A percentile compares a stretch with the other conserved stretches of the same genome.
Evolutionary conservation across 441 rosid species (phyloP).

Genomic region (Populus tomentosa): DNA sequence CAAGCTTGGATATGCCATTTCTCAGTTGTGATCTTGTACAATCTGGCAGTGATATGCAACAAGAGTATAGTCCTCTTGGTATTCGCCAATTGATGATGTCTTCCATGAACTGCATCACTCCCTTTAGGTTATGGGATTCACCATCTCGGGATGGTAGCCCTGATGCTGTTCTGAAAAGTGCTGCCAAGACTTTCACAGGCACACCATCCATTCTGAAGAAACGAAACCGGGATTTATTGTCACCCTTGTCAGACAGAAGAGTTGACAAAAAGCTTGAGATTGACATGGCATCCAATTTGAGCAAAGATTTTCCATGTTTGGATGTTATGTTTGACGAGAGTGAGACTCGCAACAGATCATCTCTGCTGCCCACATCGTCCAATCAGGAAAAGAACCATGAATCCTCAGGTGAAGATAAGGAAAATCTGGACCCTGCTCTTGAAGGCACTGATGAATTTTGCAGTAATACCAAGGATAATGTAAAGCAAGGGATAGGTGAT

Average conservation of each 20-base stretch:
- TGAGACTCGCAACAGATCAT: conserved; percentile 26
- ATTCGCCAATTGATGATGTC: conserved; percentile 95
- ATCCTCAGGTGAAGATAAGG: conserved; percentile 44
- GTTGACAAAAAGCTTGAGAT: conserved; percentile 67
- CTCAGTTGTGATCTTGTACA: conserved; percentile 94
- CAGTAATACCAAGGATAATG: conserved; percentile 23
- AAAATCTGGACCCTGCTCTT: conserved; percentile 40
- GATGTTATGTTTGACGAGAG: conserved; percentile 66
- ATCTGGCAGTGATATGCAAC: conserved; percentile 70
- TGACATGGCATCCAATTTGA: conserved; percentile 54
- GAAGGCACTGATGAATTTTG: conserved; percentile 26
- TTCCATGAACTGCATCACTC: conserved; percentile 80
- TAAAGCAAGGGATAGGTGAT: conserved; percentile 24
- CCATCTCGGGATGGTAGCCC: conserved; percentile 70
- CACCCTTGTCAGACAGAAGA: conserved; percentile 89
- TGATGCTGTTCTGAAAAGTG: conserved; percentile 70
- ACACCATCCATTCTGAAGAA: conserved; percentile 89
- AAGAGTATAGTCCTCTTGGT: conserved; percentile 97
- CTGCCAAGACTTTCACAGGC: conserved; percentile 65
- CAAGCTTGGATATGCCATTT: conserved; percentile 88
- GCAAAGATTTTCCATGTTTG: conserved; percentile 70
- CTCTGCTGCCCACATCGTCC: conserved; percentile 36
- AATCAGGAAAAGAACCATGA: conserved; percentile 29
- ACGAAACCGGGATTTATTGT: conserved; percentile 73
- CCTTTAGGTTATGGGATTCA: conserved; percentile 93